Evolutionary conservation across 2,329 filamentous ascomycete species (phyloP).

Genomic region (Aspergillus pseudotamarii): DNA sequence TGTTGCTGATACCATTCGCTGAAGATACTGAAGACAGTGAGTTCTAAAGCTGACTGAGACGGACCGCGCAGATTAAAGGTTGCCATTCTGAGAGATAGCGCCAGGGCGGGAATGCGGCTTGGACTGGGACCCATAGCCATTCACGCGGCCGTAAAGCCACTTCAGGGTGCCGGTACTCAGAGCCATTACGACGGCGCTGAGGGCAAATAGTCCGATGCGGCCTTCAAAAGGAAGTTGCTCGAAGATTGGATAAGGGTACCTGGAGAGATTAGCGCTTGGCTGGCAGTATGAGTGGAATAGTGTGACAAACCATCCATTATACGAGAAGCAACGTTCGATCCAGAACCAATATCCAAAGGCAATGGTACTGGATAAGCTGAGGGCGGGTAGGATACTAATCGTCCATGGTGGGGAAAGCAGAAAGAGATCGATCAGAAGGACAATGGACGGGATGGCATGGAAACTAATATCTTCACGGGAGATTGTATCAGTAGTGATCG

Average conservation of each 20-base stretch:
- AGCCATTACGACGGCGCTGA: constrained; percentile 73
- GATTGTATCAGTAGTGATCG: neutral
- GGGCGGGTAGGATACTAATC: constrained; percentile 54
- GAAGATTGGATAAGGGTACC: constrained; percentile 88
- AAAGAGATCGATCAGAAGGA: constrained; percentile 58
- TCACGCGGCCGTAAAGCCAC: constrained; percentile 64
- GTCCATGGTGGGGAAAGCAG: constrained; percentile 65
- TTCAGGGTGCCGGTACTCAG: constrained; percentile 69
- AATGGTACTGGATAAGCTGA: constrained; percentile 53
- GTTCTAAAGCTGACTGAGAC: neutral
- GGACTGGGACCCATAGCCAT: constrained; percentile 36
- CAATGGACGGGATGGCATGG: constrained; percentile 56
- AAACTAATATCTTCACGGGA: constrained; percentile 45
- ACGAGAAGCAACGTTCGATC: constrained; percentile 62
- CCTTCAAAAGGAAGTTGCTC: constrained; percentile 66
- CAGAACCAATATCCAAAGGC: constrained; percentile 66
- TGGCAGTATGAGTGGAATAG: no score
- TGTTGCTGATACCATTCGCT: constrained; percentile 1
- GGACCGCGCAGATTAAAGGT: constrained; percentile 12
- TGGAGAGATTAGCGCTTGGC: constrained; percentile 35
- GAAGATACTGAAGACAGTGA: neutral
- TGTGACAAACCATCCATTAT: constrained; percentile 60
- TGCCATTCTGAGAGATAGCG: constrained; percentile 30
- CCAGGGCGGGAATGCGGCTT: constrained; percentile 31
- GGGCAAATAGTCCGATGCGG: constrained; percentile 68